Evolutionary conservation across 371 early-diverging fungal species (phyloP).

Genomic region (Mucor indicus): DNA sequence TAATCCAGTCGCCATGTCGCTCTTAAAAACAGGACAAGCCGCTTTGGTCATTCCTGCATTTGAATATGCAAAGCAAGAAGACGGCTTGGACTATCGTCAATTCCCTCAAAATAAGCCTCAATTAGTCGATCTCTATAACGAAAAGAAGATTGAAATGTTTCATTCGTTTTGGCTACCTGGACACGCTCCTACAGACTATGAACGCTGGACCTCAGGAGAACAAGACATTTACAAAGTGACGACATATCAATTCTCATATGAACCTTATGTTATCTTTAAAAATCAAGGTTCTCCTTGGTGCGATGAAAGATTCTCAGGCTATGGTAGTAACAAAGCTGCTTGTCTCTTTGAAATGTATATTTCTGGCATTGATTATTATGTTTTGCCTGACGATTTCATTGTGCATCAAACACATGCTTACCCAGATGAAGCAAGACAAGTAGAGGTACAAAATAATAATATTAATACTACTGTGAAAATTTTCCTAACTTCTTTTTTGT

Average conservation of each 20-base stretch:
- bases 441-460: constrained; percentile 39
- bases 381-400: constrained; percentile 57
- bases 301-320: constrained; percentile 64
- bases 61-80: constrained; percentile 51
- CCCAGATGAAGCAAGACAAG: constrained; percentile 49
- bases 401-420: constrained; percentile 65
- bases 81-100: constrained; percentile 45
- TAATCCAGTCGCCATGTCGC: constrained; percentile 31
- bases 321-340: constrained; percentile 68
- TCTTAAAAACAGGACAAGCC: constrained; percentile 35
- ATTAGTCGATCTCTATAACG: constrained; percentile 29
- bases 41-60: constrained; percentile 62
- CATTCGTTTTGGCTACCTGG: constrained; percentile 56
- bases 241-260: constrained; percentile 54
- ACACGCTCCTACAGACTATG: constrained; percentile 57
- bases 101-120: constrained; percentile 49
- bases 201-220: constrained; percentile 35
- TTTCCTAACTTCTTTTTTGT: too few relatives aligned
- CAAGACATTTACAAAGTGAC: constrained; percentile 50
- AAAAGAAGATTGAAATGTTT: constrained; percentile 49
- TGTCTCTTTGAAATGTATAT: constrained; percentile 62
- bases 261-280: constrained; percentile 57
- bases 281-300: constrained; percentile 59
- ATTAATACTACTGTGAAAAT: not conserved
- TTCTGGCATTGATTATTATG: constrained; percentile 59